Evolutionary conservation across 2,329 filamentous ascomycete genomes (phyloP), one percentile per base, ranked within the genome.

Genomic region (Neoascochyta sp.): DNA sequence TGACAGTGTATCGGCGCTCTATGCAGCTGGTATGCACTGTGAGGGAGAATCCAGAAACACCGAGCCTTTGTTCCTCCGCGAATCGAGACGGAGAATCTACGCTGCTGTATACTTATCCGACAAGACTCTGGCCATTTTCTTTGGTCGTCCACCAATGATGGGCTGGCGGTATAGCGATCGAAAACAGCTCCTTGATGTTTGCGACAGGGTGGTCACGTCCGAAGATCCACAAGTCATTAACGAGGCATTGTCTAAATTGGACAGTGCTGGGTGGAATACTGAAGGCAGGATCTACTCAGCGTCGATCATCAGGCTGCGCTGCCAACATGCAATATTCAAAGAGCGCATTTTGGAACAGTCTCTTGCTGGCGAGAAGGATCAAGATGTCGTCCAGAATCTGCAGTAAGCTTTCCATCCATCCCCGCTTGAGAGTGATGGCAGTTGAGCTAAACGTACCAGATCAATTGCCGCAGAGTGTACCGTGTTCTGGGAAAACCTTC

Each of bases 61-160:
- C 4, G 49, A 52, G 24, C 58, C 58, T 0, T 32, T 59, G 19
- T 62, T 60, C 32, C 37, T 62, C 13, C 47, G 52, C 4, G 57
- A 62, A 27, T 35, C 51, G 2, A 45, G 58, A 26, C 41, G 56
- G 31, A 45, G 52, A 24, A 30, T 60, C 2, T 57, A 57, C 19
- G 41, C 52, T 5, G 42, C 55, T 5, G 35, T 46, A 6, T 62
- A 60, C 30, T 38, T 51, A 21, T 53, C 45, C 12, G 58, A 62
- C 33, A 62, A 62, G 20, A 55, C 46, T 3, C 27, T 62, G 6
- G 54, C 57, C 2, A 50, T 49, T 4, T 62, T 62, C 30, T 59
- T 60, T 16, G 57, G 57, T 10, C 48, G 58, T 13, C 58, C 58
- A 9, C 57, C 57, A 0, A 53, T 58, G 54, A 60, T 62, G 50